phyloP scores from a whole-genome alignment of 2,329 filamentous ascomycete species.

The Aspergillus brunneoviolaceus region DNA sequence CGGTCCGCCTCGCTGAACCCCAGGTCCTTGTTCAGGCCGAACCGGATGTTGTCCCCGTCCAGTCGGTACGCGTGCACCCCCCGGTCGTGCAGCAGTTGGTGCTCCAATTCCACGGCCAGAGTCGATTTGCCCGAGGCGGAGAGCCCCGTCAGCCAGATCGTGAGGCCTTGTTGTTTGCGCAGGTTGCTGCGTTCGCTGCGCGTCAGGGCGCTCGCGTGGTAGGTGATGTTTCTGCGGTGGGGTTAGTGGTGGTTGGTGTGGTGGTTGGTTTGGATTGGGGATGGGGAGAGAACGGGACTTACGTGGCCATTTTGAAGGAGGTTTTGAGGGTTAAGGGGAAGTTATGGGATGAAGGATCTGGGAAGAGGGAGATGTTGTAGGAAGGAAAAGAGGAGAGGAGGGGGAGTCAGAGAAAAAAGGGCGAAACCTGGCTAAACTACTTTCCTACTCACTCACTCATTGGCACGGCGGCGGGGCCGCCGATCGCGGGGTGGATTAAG shows the following conservation, averaged over 20 bases:
- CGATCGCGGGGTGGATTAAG: slow-evolving; percentile 25
- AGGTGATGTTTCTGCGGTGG: slow-evolving; percentile 46
- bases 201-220: slow-evolving; percentile 45
- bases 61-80: slow-evolving; percentile 84
- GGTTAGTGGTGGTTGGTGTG: slow-evolving; percentile 11
- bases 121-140: slow-evolving; percentile 97
- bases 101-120: slow-evolving; percentile 92
- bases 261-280: neutral
- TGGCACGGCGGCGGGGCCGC: slow-evolving; percentile 10
- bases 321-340: slow-evolving; percentile 9
- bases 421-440: neutral
- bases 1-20: slow-evolving; percentile 91
- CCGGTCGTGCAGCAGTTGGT: slow-evolving; percentile 76
- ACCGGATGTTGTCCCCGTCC: slow-evolving; percentile 97
- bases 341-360: neutral
- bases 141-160: slow-evolving; percentile 96
- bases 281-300: slow-evolving; percentile 15
- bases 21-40: slow-evolving; percentile 96
- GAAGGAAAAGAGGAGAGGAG: neutral
- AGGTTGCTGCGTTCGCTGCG: slow-evolving; percentile 42
- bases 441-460: neutral
- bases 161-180: slow-evolving; percentile 85
- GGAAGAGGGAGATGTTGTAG: neutral
- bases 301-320: slow-evolving; percentile 38
- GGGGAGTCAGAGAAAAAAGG: slow-evolving; percentile 9